Evolutionary conservation across 257 asterid genomes (phyloP).

Genomic region (Solanum rostratum): DNA sequence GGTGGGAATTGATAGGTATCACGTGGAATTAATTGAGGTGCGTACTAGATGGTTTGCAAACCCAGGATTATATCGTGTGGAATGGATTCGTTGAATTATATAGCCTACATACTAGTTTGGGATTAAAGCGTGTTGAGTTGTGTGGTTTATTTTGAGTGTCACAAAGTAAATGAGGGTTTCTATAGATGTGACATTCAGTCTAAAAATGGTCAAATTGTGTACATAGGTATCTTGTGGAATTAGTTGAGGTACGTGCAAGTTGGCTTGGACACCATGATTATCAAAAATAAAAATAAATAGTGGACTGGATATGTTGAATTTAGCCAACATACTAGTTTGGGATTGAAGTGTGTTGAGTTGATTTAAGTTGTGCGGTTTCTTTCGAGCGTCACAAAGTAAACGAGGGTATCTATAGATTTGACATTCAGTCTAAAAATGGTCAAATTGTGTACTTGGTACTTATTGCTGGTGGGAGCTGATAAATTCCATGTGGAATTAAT

Average conservation of each 20-base stretch:
- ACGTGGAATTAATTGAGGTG: too few species aligned
- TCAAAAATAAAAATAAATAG: background rate
- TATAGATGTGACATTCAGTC: background rate
- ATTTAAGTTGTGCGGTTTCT: background rate
- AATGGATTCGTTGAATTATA: too few species aligned
- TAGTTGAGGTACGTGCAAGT: background rate
- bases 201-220: background rate
- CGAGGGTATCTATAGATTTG: background rate
- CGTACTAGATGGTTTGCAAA: too few species aligned
- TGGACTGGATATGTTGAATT: background rate
- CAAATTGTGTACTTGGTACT: background rate
- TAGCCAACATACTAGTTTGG: background rate
- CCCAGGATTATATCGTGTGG: too few species aligned
- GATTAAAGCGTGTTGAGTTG: too few species aligned
- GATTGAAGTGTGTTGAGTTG: background rate
- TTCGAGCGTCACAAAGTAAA: background rate
- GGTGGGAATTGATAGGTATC: too few species aligned
- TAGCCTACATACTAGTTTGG: too few species aligned
- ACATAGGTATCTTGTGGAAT: background rate
- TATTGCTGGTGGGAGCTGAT: background rate
- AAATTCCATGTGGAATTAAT: background rate
- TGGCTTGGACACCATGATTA: background rate
- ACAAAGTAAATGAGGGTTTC: background rate
- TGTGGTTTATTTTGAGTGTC: too few species aligned
- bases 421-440: background rate